Evolutionary conservation across 768 basidiomycete genomes (phyloP), one percentile per base, ranked within the genome.

Genomic region (Pseudohyphozyma bogoriensis): DNA sequence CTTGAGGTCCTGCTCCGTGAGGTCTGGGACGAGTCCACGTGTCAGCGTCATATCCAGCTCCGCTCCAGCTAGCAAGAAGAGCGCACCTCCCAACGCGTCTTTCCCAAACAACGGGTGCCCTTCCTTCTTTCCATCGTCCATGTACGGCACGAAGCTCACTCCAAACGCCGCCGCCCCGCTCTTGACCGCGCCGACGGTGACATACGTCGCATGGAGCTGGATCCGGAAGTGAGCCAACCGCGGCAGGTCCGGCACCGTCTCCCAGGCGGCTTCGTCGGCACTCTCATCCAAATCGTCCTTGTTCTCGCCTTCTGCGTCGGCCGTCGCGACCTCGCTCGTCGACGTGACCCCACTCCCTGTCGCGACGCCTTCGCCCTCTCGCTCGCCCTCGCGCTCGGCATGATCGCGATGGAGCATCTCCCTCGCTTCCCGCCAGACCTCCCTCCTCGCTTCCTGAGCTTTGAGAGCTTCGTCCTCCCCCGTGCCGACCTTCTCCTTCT

Each of bases 1-100:
- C 15, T 60, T 51, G 45, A 64, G 51, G 11, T 64, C 63, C 2
- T 49, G n/a, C 47, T 3, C 35, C 47, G 39, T 54, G 56, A 40
- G 58, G 13, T 16, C 46, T 8, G 22, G 10, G 13, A 20, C 33
- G n/a, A 55, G 60, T 4, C n/a, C 24, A 18, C 51, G 15, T 16
- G 42, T 40, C 0, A 60, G n/a, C 28, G 51, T 13, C 2, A 52
- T 35, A n/a, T n/a, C n/a, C n/a, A n/a, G n/a, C n/a, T n/a, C n/a
- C n/a, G n/a, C n/a, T n/a, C n/a, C n/a, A n/a, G n/a, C n/a, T n/a
- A n/a, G n/a, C n/a, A n/a, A n/a, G n/a, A n/a, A n/a, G n/a, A n/a
- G n/a, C n/a, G n/a, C n/a, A n/a, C n/a, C n/a, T n/a, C n/a, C n/a
- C n/a, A n/a, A n/a, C n/a, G n/a, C n/a, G n/a, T n/a, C n/a, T n/a